Base-by-base conservation (phyloP, 2,329 filamentous ascomycete species). In the Exophiala sp. region DNA sequence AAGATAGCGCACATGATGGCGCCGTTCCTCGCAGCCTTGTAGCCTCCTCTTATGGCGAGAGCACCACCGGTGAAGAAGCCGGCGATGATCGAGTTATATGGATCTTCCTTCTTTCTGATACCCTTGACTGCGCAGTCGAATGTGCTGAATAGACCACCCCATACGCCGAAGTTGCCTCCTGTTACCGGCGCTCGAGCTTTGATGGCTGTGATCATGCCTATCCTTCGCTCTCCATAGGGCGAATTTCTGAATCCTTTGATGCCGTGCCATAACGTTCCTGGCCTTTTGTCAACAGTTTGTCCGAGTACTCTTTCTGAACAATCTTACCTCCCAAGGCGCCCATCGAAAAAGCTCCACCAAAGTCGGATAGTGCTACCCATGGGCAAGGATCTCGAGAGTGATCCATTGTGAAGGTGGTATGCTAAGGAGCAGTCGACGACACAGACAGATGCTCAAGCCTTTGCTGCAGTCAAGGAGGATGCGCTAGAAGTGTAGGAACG, bases 81-180 rank as follows among this genome's bases (percentile, higher is more conserved):
- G 39, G 92, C 94, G 65, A 92, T 95, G 71, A 99, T 97, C 67
- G 91, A 91, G 76, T 97, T 97, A 78, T 91, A 97, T 11, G 94
- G 91, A 71, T 97, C 94, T 73, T 99, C 94, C 85, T 96, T 97
- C 80, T 94, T 89, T 62, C 91, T 80, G 52, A 92, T 78, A 54
- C 92, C 92, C 80, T 97, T 99, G 59, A 96, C 88, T 18, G 91
- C 88, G 78, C 94, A 99, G 76, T 99, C 94, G 68, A 92, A 97
- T 58, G 90, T 95, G 65, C 86, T 90, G 80, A 97, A 97, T 54
- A 97, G 78, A 63, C 94, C 94, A 69, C 94, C 92, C 92, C 94
- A 97, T 53, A 95, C 90, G 66, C 92, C 92, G 66, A 97, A 99
- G 79, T 99, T 99, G 67, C 94, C 94, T 68, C 94, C 94, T 44